These are phyloP conservation scores for Aschersonia sp. DNA, from an alignment of 2,329 filamentous ascomycete species.

Conservation along the genomic window DNA sequence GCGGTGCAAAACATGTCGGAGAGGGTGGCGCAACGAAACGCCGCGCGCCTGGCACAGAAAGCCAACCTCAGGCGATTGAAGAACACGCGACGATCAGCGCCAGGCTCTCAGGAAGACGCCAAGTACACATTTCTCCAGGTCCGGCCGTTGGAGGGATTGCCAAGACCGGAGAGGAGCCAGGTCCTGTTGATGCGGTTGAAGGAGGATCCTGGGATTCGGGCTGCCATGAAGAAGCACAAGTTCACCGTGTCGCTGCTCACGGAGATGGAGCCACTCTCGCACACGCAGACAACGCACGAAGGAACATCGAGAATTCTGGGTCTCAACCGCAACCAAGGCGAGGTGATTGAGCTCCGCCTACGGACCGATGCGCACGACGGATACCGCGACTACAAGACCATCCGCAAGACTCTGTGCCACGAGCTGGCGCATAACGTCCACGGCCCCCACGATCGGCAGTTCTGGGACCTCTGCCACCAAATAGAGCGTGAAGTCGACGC, in stretches of 20 bases:
- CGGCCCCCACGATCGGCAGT: constrained; percentile 67
- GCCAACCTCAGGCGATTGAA: constrained; percentile 11
- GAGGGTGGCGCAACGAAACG: constrained; percentile 31
- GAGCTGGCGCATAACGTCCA: constrained; percentile 89
- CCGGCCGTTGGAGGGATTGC: constrained; percentile 62
- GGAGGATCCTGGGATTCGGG: constrained; percentile 71
- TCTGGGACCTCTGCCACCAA: constrained; percentile 78
- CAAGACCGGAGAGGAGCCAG: constrained; percentile 55
- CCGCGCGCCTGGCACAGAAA: constrained; percentile 19
- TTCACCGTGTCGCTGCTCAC: constrained; percentile 79
- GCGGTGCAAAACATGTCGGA: constrained; percentile 35
- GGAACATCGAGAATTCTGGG: constrained; percentile 64
- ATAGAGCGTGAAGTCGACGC: constrained; percentile 77
- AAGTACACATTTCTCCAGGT: constrained; percentile 73
- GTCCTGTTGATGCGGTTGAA: constrained; percentile 62
- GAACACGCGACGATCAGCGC: constrained; percentile 2
- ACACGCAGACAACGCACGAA: constrained; percentile 61
- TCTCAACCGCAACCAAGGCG: constrained; percentile 72
- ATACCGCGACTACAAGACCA: constrained; percentile 82
- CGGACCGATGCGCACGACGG: constrained; percentile 92
- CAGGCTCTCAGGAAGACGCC: constrained; percentile 31
- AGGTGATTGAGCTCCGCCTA: constrained; percentile 79
- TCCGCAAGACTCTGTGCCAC: constrained; percentile 85
- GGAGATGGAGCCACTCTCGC: constrained; percentile 82
- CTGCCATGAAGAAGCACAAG: constrained; percentile 69